These are phyloP conservation scores for Lactuca saligna DNA, from an alignment of 129 eudicot genomes.

Conservation along the genomic window DNA sequence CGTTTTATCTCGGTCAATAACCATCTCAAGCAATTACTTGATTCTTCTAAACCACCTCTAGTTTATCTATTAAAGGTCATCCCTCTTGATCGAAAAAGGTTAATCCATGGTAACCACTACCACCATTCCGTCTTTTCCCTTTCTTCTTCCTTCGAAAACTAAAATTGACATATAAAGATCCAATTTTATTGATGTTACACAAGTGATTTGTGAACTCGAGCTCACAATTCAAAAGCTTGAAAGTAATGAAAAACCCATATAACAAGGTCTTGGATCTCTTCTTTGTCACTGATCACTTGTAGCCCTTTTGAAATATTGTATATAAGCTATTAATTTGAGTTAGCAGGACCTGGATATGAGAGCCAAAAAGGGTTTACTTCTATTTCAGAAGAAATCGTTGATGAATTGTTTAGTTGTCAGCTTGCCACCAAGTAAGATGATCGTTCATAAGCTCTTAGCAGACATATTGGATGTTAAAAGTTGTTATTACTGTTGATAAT, in stretches of 20 bases:
- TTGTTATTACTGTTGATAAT: conserved; percentile 61
- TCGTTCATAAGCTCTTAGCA: neutral
- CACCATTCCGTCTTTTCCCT: neutral
- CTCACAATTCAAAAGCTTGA: conserved; percentile 32
- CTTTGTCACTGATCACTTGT: conserved; percentile 73
- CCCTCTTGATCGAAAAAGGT: conserved; percentile 50
- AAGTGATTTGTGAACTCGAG: conserved; percentile 63
- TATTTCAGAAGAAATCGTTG: conserved; percentile 47
- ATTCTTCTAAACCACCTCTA: too few relatives aligned
- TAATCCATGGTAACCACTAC: conserved; percentile 53
- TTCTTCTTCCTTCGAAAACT: neutral
- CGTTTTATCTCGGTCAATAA: conserved; percentile 50
- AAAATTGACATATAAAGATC: neutral
- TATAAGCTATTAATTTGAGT: conserved; percentile 68
- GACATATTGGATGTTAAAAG: conserved; percentile 37
- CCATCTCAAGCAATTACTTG: conserved; percentile 34
- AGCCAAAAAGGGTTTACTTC: conserved; percentile 29
- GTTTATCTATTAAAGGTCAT: too few relatives aligned
- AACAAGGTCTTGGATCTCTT: conserved; percentile 72
- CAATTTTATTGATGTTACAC: conserved; percentile 59
- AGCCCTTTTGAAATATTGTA: conserved; percentile 9
- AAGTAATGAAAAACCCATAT: conserved; percentile 67
- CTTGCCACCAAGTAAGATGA: conserved; percentile 39
- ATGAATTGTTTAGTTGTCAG: conserved; percentile 57
- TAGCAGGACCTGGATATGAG: conserved; percentile 61